Base-by-base conservation (phyloP, 1,284 basidiomycete species). In the Ustilago nuda region DNA sequence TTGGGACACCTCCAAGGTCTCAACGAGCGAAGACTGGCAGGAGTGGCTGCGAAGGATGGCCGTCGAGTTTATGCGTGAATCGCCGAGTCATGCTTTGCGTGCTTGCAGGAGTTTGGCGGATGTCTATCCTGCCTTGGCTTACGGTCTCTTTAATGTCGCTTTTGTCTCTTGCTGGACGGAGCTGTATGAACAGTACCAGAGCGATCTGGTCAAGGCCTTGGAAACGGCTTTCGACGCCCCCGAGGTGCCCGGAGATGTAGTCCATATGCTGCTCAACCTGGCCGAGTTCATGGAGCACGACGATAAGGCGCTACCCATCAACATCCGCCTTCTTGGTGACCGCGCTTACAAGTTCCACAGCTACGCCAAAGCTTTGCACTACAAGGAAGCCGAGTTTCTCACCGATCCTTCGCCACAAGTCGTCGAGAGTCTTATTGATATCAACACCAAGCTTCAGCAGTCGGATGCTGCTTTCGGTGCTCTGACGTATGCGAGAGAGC, bases 251-350 rank as follows among this genome's bases (percentile, higher is more conserved):
- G 90, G 93, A 4, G 95, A 98, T 62, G 90, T 99, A 36, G 93
- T 97, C n/a, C 94, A 98, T 85, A 91, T 93, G 54, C 88, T 99
- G 35, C 90, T 99, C 70, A 95, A 95, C 86, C 89, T 99, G n/a
- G 95, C 95, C 8, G 97, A 99, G 86, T 99, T 99, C 86, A 98
- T 99, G 94, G 97, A 99, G 87, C 97, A 98, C 82, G 96, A 99
- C 86, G 97, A 99, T 86, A 98, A 98, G 85, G 90, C 94, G 1
- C 88, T 99, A 1, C 94, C 95, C 0, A 98, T 99, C 78, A 94
- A 98, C 80, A 92, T 96, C 76, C 91, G 93, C 57, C 93, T 93
- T 13, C 90, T 99, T 6, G 97, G 97, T 59, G 94, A 96, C 85
- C 94, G 96, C 83, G 79, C 97, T 0, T 91, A 94, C 87, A 93